phyloP scores from a whole-genome alignment of 1,284 basidiomycete genomes.

The Sanghuangporus baumii region DNA sequence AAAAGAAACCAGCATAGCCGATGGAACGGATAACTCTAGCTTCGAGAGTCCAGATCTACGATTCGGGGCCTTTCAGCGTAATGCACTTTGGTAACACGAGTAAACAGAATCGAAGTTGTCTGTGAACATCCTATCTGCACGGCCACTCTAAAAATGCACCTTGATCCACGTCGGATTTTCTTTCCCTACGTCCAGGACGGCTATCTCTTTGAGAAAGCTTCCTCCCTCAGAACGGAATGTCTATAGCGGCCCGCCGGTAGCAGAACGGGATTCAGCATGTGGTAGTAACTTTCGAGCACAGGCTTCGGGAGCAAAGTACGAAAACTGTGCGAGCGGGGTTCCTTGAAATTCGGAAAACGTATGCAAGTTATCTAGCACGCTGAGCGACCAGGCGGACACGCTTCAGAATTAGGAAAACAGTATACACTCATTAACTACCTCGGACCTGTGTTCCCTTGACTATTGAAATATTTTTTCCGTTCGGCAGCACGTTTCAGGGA shows the following conservation, averaged over 20 bases:
- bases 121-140: background rate
- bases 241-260: background rate
- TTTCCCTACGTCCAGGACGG: background rate
- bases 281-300: background rate
- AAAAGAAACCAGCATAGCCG: background rate
- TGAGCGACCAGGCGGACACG: conserved; percentile 2
- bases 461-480: conserved; percentile 1
- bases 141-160: background rate
- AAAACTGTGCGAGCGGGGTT: background rate
- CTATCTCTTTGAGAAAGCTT: background rate
- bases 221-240: background rate
- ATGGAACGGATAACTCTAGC: background rate
- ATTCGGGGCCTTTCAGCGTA: background rate
- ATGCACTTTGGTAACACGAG: background rate
- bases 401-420: background rate
- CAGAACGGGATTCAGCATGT: background rate
- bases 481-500: conserved; percentile 8
- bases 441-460: background rate
- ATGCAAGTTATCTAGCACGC: background rate
- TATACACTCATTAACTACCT: background rate
- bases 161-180: background rate
- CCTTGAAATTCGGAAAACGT: background rate
- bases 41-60: background rate
- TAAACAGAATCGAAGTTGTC: background rate
- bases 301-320: background rate